Evolutionary conservation across 106 monocot species (phyloP).

Genomic region (Apostasia ramifera): DNA sequence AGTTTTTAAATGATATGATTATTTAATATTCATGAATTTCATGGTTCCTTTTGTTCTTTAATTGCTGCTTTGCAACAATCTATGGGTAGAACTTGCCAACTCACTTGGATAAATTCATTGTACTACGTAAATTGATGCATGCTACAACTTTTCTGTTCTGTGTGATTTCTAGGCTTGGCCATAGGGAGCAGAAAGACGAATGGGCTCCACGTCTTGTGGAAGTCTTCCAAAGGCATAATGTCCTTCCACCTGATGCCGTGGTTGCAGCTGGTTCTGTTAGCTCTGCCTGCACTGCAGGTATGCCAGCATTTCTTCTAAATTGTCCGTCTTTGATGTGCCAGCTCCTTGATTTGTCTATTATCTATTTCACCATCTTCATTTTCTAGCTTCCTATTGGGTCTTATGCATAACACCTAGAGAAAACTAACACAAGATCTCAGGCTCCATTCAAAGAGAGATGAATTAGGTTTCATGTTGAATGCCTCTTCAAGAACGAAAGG

Average conservation of each 20-base stretch:
- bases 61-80: not conserved
- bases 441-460: too few species aligned
- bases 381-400: not conserved
- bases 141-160: not conserved
- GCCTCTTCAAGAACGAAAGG: too few species aligned
- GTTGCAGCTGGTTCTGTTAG: constrained; percentile 76
- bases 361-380: not conserved
- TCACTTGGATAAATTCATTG: not conserved
- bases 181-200: constrained; percentile 96
- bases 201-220: constrained; percentile 91
- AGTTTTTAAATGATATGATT: not conserved
- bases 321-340: not conserved
- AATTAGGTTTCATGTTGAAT: too few species aligned
- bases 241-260: constrained; percentile 76
- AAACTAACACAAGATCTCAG: too few species aligned
- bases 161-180: constrained; percentile 58
- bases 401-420: too few species aligned
- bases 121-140: not conserved
- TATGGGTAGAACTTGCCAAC: not conserved
- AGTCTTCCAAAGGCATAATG: constrained; percentile 84
- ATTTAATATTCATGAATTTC: not conserved
- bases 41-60: not conserved
- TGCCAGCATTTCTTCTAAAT: not conserved
- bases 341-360: not conserved
- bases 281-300: constrained; percentile 97